Evolutionary conservation across 805 yeast genomes (phyloP).

Genomic region (Lachancea kluyveri): DNA sequence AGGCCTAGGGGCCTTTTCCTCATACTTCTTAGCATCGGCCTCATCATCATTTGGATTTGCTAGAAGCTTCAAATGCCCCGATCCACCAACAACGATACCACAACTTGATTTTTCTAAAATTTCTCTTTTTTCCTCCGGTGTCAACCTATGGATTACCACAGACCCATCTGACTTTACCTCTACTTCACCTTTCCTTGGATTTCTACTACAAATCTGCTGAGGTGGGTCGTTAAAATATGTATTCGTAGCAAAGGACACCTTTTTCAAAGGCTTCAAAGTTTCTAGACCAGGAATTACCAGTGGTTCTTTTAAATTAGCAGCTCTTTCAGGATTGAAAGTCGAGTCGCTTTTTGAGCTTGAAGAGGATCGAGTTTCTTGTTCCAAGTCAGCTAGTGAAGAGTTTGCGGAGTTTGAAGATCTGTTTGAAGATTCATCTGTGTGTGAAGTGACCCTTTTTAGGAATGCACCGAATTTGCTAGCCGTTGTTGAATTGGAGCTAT

Average conservation of each 20-base stretch:
- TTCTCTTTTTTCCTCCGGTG: constrained; percentile 47
- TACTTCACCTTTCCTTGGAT: constrained; percentile 79
- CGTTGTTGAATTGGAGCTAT: too few relatives aligned
- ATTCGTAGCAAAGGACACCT: constrained; percentile 73
- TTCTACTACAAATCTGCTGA: constrained; percentile 78
- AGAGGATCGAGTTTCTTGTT: constrained; percentile 5
- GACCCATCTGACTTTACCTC: constrained; percentile 51
- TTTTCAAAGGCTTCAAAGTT: constrained; percentile 39
- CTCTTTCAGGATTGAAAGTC: too few relatives aligned
- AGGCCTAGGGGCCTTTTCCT: constrained; percentile 21
- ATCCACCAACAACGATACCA: constrained; percentile 75
- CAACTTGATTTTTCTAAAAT: constrained; percentile 42
- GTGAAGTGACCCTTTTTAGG: constrained; percentile 28
- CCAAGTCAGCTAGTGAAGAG: constrained; percentile 3
- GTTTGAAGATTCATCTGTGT: constrained; percentile 12
- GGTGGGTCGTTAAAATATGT: constrained; percentile 80
- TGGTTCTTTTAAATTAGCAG: background rate
- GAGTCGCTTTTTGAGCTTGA: constrained; percentile 2
- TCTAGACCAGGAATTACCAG: constrained; percentile 35
- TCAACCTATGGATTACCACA: constrained; percentile 46
- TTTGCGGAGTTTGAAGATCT: constrained; percentile 4
- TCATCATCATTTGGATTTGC: constrained; percentile 10
- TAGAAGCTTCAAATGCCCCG: constrained; percentile 54
- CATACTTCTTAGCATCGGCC: constrained; percentile 11
- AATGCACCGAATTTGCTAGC: constrained; percentile 30